Percentiles rank a stretch among this genome's conserved stretches.
These are phyloP conservation scores for Penicillium sp. DNA, from an alignment of 2,329 filamentous ascomycete genomes.

Conservation along the genomic window DNA sequence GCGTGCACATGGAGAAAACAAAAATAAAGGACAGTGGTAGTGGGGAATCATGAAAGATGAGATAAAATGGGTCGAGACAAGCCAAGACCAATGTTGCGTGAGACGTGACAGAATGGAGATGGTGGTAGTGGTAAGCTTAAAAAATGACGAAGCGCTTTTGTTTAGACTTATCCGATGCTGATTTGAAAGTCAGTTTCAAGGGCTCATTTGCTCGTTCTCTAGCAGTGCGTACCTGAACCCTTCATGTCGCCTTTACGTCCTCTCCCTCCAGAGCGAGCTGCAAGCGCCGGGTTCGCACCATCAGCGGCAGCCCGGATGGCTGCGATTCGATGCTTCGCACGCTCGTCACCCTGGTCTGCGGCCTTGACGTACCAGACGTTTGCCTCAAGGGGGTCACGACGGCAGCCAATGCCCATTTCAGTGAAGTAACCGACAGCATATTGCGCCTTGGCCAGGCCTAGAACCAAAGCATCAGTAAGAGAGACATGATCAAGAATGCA, in stretches of 20 bases:
- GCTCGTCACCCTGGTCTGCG: slow-evolving; percentile 86
- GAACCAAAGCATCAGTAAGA: neutral
- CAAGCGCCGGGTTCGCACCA: slow-evolving; percentile 48
- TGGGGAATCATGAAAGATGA: neutral
- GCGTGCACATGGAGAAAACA: neutral
- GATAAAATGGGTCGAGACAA: neutral
- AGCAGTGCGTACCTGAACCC: slow-evolving; percentile 16
- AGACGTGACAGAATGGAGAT: neutral
- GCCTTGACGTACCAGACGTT: slow-evolving; percentile 99
- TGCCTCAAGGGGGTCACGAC: slow-evolving; percentile 89
- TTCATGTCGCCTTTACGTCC: slow-evolving; percentile 16
- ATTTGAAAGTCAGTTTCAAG: neutral
- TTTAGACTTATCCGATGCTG: slow-evolving; percentile 25
- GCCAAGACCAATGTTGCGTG: neutral
- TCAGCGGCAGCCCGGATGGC: slow-evolving; percentile 83
- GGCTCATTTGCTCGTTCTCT: slow-evolving; percentile 15
- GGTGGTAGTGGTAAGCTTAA: slow-evolving; percentile 10
- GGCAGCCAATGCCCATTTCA: slow-evolving; percentile 96
- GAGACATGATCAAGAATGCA: no score
- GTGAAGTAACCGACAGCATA: slow-evolving; percentile 97
- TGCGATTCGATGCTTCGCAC: slow-evolving; percentile 81
- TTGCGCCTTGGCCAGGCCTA: slow-evolving; percentile 68
- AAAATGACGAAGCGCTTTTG: slow-evolving; percentile 34
- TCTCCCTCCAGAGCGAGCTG: slow-evolving; percentile 26
- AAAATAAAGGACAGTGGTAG: neutral